These are phyloP conservation scores for Rehmannia glutinosa DNA, from an alignment of 257 asterid species.

Conservation along the genomic window DNA sequence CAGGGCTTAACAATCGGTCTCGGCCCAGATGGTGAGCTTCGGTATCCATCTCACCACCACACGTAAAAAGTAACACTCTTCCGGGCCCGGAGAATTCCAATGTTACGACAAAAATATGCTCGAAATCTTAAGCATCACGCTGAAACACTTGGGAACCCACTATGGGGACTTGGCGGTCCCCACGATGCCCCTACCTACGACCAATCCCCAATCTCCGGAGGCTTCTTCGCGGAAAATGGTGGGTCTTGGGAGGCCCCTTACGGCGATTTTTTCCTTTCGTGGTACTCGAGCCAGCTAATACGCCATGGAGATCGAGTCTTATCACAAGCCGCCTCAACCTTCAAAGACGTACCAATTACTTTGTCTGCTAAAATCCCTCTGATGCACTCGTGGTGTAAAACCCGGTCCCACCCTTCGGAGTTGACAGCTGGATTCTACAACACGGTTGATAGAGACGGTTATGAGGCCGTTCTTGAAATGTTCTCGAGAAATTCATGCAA, in stretches of 20 bases:
- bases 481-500: slow-evolving; percentile 55
- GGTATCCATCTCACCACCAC: slow-evolving; percentile 67
- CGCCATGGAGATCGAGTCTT: slow-evolving; percentile 65
- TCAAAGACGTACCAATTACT: slow-evolving; percentile 37
- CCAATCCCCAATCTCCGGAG: slow-evolving; percentile 39
- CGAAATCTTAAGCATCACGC: slow-evolving; percentile 54
- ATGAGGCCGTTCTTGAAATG: slow-evolving; percentile 40
- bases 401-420: slow-evolving; percentile 83
- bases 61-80: slow-evolving; percentile 17
- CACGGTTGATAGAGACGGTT: slow-evolving; percentile 63
- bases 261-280: slow-evolving; percentile 77
- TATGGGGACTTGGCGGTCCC: slow-evolving; percentile 90
- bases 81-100: slow-evolving; percentile 85
- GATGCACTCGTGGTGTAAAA: slow-evolving; percentile 41
- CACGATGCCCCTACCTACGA: slow-evolving; percentile 55
- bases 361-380: slow-evolving; percentile 64
- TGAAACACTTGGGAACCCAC: slow-evolving; percentile 48
- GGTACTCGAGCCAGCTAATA: slow-evolving; percentile 63
- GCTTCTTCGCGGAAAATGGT: slow-evolving; percentile 61
- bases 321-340: slow-evolving; percentile 59
- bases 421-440: slow-evolving; percentile 66
- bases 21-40: slow-evolving; percentile 89
- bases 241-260: slow-evolving; percentile 86
- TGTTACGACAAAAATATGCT: slow-evolving; percentile 76
- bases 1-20: slow-evolving; percentile 82